Evolutionary conservation across 495 filamentous ascomycete genomes (phyloP), one percentile per base, ranked within the genome.

Genomic region (Gamarada debralockiae): DNA sequence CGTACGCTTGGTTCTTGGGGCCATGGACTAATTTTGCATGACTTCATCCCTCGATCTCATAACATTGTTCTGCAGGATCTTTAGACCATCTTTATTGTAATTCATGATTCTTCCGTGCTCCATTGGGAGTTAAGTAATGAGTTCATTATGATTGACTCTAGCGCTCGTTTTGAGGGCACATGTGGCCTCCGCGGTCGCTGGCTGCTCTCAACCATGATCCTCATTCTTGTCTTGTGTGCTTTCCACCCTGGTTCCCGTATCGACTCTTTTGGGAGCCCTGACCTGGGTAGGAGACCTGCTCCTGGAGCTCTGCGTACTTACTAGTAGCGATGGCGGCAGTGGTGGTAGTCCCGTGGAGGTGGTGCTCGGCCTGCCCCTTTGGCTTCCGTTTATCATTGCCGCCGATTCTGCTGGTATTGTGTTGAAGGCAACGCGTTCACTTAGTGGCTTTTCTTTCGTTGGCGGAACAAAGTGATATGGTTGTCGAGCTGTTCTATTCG

Each of bases 151-250:
- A 41, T 48, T 24, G 44, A 18, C 43, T 55, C 52, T 48, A 55
- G 31, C 18, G 44, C 52, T 55, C 52, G 9, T 34, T 33, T 55
- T 27, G 44, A 40, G 10, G 36, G 52, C 31, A 55, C 27, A 22
- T 40, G 27, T 29, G 27, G 27, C 27, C 27, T 29, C 27, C 27
- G 34, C 17, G 45, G 52, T 45, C 52, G 39, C 18, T 55, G 36
- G 44, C 52, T 55, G 17, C 24, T 41, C 45, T 55, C 29, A 18
- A 48, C 52, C 36, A 55, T 55, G 31, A 55, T 55, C 34, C 52
- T 55, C 37, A 31, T 41, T 49, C 23, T 55, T 23, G 13, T 55
- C 44, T 34, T 39, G 33, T 24, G 40, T 42, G 14, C 15, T 55
- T 3, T 48, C 34, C 8, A 18, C 15, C 31, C 34, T 25, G 44